These are phyloP conservation scores for Fusarium sterilihyphosum DNA, from an alignment of 2,329 filamentous ascomycete species.

Conservation along the genomic window DNA sequence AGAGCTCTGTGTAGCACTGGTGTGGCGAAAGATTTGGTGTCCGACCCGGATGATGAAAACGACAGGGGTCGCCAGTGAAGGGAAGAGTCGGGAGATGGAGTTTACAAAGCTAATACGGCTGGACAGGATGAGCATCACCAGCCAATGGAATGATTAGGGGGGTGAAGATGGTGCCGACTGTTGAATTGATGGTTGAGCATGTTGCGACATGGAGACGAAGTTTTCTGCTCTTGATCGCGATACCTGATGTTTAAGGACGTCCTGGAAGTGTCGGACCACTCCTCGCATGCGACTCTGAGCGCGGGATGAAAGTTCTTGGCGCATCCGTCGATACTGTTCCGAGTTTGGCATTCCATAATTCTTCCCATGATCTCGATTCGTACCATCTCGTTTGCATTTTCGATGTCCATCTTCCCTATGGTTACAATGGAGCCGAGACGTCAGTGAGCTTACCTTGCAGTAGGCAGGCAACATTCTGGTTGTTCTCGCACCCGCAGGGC, in stretches of 20 bases:
- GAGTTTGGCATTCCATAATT: slow-evolving; percentile 76
- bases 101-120: no score
- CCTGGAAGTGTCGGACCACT: slow-evolving; percentile 93
- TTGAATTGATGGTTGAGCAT: slow-evolving; percentile 73
- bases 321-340: slow-evolving; percentile 82
- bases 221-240: slow-evolving; percentile 92
- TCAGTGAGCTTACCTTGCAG: slow-evolving; percentile 93
- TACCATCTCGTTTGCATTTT: slow-evolving; percentile 74
- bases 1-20: fast-evolving
- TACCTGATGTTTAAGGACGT: slow-evolving; percentile 96
- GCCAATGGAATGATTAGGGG: no score
- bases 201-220: slow-evolving; percentile 91
- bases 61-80: fast-evolving
- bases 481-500: slow-evolving; percentile 73
- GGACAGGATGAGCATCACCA: no score
- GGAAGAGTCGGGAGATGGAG: neutral
- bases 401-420: slow-evolving; percentile 79
- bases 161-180: slow-evolving; percentile 66
- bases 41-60: fast-evolving
- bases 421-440: slow-evolving; percentile 77
- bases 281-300: slow-evolving; percentile 75
- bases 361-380: slow-evolving; percentile 75
- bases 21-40: fast-evolving
- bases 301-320: slow-evolving; percentile 73
- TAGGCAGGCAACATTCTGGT: slow-evolving; percentile 94